Percentiles rank a stretch among this genome's conserved stretches.
Conservation (phyloP, 2,329 filamentous ascomycete species). For the Alternaria arborescens region DNA sequence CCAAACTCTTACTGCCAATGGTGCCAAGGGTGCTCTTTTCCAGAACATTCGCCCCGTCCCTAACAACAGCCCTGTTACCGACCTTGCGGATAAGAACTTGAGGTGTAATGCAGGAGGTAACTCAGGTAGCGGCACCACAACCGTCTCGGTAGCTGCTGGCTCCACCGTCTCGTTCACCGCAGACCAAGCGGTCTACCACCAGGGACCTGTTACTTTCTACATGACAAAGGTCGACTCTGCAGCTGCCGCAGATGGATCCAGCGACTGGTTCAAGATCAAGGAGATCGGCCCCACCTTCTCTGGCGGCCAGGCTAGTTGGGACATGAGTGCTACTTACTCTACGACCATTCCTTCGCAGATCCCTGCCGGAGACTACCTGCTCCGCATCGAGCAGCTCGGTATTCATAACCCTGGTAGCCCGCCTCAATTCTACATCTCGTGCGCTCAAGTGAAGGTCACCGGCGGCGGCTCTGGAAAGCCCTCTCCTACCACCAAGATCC, state of each 20-base stretch:
- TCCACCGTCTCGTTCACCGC: constrained; percentile 47
- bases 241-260: constrained; percentile 45
- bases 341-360: constrained; percentile 54
- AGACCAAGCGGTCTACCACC: constrained; percentile 51
- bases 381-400: constrained; percentile 60
- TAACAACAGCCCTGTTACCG: constrained; percentile 51
- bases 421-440: constrained; percentile 50
- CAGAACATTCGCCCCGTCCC: constrained; percentile 51
- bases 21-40: constrained; percentile 43
- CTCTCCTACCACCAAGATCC: not conserved
- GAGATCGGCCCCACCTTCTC: constrained; percentile 50
- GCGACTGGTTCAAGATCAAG: constrained; percentile 53
- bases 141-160: constrained; percentile 48
- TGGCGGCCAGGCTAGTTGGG: constrained; percentile 44
- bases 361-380: constrained; percentile 57
- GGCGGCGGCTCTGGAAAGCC: constrained; percentile 38
- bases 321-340: constrained; percentile 45
- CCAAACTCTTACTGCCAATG: constrained; percentile 49
- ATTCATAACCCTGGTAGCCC: constrained; percentile 53
- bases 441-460: constrained; percentile 59
- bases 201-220: constrained; percentile 50
- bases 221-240: constrained; percentile 49
- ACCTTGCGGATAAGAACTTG: constrained; percentile 40
- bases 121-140: constrained; percentile 39
- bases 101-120: constrained; percentile 50